A percentile compares a stretch with the other conserved stretches of the same genome.
phyloP scores from a whole-genome alignment of 2,329 filamentous ascomycete genomes.

The Pseudogymnoascus sp. region DNA sequence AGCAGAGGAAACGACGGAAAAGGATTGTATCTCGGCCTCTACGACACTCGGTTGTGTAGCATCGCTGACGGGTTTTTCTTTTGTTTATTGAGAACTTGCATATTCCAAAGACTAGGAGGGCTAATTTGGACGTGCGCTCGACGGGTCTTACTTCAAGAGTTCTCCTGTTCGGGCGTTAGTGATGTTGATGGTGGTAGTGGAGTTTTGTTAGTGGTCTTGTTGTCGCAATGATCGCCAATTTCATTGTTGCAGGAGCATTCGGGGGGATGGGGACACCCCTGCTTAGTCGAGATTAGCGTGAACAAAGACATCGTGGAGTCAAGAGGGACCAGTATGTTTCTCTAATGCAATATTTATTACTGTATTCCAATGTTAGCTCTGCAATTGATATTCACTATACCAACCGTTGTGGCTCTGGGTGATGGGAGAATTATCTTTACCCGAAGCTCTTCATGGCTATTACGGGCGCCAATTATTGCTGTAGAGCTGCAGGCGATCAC shows the following conservation, averaged over 20 bases:
- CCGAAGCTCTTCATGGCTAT: neutral
- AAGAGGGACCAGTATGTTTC: neutral
- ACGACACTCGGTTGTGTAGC: neutral
- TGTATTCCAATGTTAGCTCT: neutral
- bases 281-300: neutral
- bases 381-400: neutral
- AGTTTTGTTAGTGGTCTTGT: neutral
- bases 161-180: neutral
- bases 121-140: neutral
- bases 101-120: neutral
- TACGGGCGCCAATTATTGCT: neutral
- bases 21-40: neutral
- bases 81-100: conserved; percentile 8
- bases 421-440: neutral
- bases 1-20: neutral
- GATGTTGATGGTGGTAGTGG: neutral
- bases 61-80: neutral
- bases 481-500: neutral
- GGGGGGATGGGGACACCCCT: neutral
- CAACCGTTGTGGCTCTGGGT: neutral
- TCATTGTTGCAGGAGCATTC: conserved; percentile 7
- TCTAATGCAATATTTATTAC: neutral
- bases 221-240: conserved; percentile 9
- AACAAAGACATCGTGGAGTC: neutral
- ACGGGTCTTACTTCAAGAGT: neutral